Conservation (phyloP, 257 asterid species). For the Solanum okadae region DNA sequence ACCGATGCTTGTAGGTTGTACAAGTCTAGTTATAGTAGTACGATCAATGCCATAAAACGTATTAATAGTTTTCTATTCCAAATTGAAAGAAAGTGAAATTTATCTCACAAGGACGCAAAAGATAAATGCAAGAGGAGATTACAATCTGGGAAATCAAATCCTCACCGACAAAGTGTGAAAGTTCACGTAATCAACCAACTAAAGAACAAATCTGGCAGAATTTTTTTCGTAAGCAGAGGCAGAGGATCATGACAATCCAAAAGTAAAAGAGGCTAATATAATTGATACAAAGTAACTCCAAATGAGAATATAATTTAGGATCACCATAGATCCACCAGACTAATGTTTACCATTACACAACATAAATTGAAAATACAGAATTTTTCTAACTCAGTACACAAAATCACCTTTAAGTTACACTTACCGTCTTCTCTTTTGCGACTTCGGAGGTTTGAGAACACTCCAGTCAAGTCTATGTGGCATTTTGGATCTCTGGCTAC, state of each 20-base stretch:
- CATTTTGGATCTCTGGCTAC: slow-evolving; percentile 32
- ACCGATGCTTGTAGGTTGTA: no score
- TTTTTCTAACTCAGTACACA: neutral
- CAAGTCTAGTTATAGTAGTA: no score
- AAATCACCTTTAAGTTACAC: slow-evolving; percentile 7
- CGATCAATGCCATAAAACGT: no score
- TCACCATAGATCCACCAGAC: neutral
- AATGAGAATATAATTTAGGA: neutral
- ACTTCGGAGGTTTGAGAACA: slow-evolving; percentile 72
- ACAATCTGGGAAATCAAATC: neutral
- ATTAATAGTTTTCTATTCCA: no score
- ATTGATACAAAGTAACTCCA: neutral
- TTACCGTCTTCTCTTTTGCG: slow-evolving; percentile 37
- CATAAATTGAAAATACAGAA: neutral
- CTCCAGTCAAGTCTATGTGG: slow-evolving; percentile 60
- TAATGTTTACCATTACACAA: neutral
- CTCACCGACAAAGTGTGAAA: neutral
- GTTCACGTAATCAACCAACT: neutral
- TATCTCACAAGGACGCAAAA: no score
- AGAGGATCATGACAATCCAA: neutral
- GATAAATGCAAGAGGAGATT: neutral
- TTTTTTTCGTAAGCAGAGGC: neutral
- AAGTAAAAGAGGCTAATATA: neutral
- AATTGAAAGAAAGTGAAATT: no score
- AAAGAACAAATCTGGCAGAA: neutral